Evolutionary conservation across 192 early-diverging fungal genomes (phyloP).

Genomic region (Coemansia asiatica): DNA sequence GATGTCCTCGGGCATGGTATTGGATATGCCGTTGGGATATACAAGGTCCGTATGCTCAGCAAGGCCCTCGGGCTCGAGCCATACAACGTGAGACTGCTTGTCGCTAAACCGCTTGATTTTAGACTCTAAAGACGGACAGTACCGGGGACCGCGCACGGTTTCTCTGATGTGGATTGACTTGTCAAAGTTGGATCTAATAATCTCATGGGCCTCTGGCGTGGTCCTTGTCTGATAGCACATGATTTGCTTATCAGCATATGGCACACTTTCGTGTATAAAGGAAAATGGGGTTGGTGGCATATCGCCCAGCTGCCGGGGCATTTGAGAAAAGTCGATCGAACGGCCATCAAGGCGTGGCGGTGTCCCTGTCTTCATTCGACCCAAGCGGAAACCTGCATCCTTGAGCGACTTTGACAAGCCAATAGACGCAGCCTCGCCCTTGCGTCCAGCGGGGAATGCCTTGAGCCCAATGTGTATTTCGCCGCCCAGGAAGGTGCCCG

Average conservation of each 20-base stretch:
- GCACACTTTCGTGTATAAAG: conserved; percentile 69
- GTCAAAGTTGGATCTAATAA: conserved; percentile 72
- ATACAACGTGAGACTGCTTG: conserved; percentile 67
- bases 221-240: conserved; percentile 78
- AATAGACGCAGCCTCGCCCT: conserved; percentile 69
- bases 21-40: conserved; percentile 85
- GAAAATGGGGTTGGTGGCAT: conserved; percentile 74
- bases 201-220: conserved; percentile 63
- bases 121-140: conserved; percentile 81
- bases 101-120: conserved; percentile 74
- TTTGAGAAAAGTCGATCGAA: conserved; percentile 71
- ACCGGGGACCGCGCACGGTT: conserved; percentile 78
- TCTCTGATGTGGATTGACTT: conserved; percentile 80
- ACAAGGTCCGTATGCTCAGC: conserved; percentile 64
- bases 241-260: conserved; percentile 66
- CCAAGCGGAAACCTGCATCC: conserved; percentile 72
- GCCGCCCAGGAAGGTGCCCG: conserved; percentile 78
- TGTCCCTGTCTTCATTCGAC: conserved; percentile 84
- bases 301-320: conserved; percentile 69
- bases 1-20: conserved; percentile 76
- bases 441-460: conserved; percentile 71
- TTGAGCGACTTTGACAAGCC: conserved; percentile 74
- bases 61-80: conserved; percentile 80
- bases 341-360: conserved; percentile 73
- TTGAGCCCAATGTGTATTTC: conserved; percentile 79